A percentile compares a stretch with the other conserved stretches of the same genome.
Conservation (phyloP, 1,139 yeast species). For the Yamadazyma oceani region DNA sequence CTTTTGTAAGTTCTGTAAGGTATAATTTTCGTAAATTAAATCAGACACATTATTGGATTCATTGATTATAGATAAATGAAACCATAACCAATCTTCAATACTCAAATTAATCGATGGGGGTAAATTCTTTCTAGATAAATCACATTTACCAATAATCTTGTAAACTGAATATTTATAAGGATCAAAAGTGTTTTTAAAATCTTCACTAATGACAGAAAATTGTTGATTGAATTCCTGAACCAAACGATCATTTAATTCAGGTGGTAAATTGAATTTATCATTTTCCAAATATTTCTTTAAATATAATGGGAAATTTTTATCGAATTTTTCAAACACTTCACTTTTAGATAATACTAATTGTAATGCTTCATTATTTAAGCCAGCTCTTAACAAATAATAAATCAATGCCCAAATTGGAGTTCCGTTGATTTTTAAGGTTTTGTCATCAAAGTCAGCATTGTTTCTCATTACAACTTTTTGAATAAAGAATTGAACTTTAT, state of each 20-base stretch:
- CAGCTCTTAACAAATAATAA: constrained; percentile 82
- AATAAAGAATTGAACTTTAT: constrained; percentile 69
- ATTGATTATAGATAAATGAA: constrained; percentile 77
- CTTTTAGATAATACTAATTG: constrained; percentile 34
- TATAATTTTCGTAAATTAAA: constrained; percentile 69
- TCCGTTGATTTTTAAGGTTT: constrained; percentile 61
- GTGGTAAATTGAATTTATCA: constrained; percentile 52
- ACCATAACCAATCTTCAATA: constrained; percentile 97
- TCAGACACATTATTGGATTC: constrained; percentile 27
- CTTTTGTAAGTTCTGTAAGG: constrained; percentile 71
- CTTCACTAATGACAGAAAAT: constrained; percentile 61
- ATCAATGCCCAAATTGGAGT: constrained; percentile 90
- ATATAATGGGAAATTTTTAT: constrained; percentile 79
- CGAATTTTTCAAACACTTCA: constrained; percentile 74
- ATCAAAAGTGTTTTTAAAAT: constrained; percentile 61
- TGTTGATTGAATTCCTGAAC: constrained; percentile 84
- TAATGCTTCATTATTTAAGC: constrained; percentile 75
- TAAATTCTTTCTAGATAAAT: constrained; percentile 69
- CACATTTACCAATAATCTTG: constrained; percentile 91
- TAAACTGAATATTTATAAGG: constrained; percentile 90
- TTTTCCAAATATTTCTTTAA: constrained; percentile 70
- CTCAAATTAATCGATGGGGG: constrained; percentile 72
- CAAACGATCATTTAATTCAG: constrained; percentile 67
- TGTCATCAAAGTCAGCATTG: constrained; percentile 31
- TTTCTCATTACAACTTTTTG: constrained; percentile 47